phyloP scores from a whole-genome alignment of 768 basidiomycete species.

The Leccinum pellstonianum region DNA sequence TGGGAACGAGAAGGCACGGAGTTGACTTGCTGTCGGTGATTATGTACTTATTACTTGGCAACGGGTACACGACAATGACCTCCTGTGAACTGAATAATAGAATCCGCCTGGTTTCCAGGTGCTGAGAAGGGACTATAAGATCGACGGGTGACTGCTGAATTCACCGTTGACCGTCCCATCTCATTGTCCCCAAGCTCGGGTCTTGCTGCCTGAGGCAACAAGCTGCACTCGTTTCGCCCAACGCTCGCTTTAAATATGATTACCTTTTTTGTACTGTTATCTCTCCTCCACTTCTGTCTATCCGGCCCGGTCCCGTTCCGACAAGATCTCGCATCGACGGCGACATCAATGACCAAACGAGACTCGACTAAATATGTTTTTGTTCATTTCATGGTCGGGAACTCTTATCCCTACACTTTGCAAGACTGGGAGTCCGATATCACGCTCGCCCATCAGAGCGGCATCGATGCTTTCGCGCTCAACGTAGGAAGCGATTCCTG shows the following conservation, averaged over 20 bases:
- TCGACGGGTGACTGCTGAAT: not conserved
- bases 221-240: conserved; percentile 17
- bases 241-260: conserved; percentile 20
- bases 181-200: not conserved
- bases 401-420: conserved; percentile 58
- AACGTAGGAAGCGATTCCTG: conserved; percentile 67
- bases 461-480: conserved; percentile 70
- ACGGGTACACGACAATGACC: not conserved
- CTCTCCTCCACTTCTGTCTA: conserved; percentile 5
- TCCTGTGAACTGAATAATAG: not conserved
- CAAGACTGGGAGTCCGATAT: conserved; percentile 51
- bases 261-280: conserved; percentile 11
- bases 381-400: conserved; percentile 63
- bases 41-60: not conserved
- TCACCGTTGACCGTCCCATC: not conserved
- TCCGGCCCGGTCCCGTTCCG: conserved; percentile 18
- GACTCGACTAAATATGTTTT: conserved; percentile 45
- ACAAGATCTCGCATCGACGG: not conserved
- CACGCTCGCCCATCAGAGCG: conserved; percentile 50
- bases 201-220: conserved; percentile 17
- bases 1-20: not conserved
- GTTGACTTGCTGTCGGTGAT: not conserved
- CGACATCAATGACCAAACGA: conserved; percentile 11
- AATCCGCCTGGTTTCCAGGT: not conserved
- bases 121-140: conserved; percentile 8